Percentiles rank a stretch among this genome's conserved stretches.
phyloP scores from a whole-genome alignment of 1,139 yeast genomes.

The Blastobotrys elegans region DNA sequence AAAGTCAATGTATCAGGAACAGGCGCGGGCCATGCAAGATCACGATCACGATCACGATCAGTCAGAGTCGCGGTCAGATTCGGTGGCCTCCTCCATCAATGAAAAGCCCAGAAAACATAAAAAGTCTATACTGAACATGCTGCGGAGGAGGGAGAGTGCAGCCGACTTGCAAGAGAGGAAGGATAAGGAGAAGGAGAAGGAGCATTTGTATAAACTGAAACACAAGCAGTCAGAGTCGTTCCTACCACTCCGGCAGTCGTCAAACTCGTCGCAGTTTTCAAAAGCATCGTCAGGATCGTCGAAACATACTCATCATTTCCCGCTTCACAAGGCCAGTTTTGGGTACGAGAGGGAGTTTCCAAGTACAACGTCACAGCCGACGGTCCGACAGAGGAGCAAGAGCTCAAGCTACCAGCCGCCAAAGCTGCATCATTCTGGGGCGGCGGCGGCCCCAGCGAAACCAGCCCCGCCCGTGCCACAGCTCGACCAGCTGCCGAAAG shows the following conservation, averaged over 20 bases:
- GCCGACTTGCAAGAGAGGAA: conserved; percentile 18
- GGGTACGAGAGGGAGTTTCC: conserved; percentile 2
- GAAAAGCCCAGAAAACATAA: conserved; percentile 18
- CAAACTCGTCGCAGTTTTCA: conserved; percentile 10
- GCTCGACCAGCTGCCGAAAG: conserved; percentile 10
- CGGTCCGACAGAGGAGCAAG: conserved; percentile 8
- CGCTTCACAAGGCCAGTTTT: conserved; percentile 10
- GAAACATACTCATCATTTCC: conserved; percentile 4
- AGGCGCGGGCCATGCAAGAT: conserved; percentile 10
- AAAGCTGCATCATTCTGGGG: too few species aligned
- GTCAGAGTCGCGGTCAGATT: conserved; percentile 19
- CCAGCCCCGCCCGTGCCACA: conserved; percentile 5
- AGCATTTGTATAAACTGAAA: conserved; percentile 7
- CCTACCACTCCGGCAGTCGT: conserved; percentile 13
- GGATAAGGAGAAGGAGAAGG: conserved; percentile 1
- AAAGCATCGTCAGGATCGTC: conserved; percentile 2
- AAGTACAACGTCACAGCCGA: background rate
- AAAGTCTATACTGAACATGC: conserved; percentile 24
- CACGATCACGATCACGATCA: background rate
- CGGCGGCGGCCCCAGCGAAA: conserved; percentile 1
- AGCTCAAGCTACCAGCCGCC: conserved; percentile 8
- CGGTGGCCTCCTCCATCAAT: conserved; percentile 21
- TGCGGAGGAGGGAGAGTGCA: conserved; percentile 26
- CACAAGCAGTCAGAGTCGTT: conserved; percentile 16
- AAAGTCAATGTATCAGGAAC: conserved; percentile 19